A percentile compares a stretch with the other conserved stretches of the same genome.
Conservation (phyloP, 345 rosid genomes). For the Citrus sp. region DNA sequence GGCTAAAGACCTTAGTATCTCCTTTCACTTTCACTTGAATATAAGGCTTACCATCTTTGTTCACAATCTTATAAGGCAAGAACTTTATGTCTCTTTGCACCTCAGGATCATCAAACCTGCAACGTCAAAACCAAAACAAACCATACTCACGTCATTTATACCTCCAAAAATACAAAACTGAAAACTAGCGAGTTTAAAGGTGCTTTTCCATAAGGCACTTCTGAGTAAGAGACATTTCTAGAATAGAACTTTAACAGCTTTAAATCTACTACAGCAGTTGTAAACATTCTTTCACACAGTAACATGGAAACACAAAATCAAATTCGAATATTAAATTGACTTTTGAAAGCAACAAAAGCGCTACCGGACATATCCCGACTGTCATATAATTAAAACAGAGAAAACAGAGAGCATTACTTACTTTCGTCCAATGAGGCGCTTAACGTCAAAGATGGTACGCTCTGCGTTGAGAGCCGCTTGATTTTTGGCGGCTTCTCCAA, state of each 20-base stretch:
- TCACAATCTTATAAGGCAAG: constrained; percentile 55
- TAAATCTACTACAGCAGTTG: not conserved
- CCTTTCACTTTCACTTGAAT: constrained; percentile 44
- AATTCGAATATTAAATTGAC: too few species aligned
- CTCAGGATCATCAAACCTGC: constrained; percentile 41
- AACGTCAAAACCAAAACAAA: not conserved
- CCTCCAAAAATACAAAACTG: not conserved
- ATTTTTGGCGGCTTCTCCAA: constrained; percentile 67
- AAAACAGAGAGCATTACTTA: constrained; percentile 1
- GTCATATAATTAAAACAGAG: not conserved
- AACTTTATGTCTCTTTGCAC: constrained; percentile 53
- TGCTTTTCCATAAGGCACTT: not conserved
- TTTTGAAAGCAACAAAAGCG: not conserved
- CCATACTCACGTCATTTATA: not conserved
- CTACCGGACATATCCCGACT: not conserved
- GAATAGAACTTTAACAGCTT: too few species aligned
- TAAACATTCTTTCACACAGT: too few species aligned
- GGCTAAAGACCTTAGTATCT: constrained; percentile 51
- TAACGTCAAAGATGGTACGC: constrained; percentile 46
- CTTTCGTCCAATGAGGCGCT: constrained; percentile 58
- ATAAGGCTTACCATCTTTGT: constrained; percentile 34
- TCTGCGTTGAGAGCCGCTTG: constrained; percentile 52
- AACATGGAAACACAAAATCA: too few species aligned
- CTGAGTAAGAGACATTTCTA: not conserved
- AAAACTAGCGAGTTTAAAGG: not conserved